These are phyloP conservation scores for Tulasnella calospora DNA, from an alignment of 768 basidiomycete genomes.

Conservation along the genomic window DNA sequence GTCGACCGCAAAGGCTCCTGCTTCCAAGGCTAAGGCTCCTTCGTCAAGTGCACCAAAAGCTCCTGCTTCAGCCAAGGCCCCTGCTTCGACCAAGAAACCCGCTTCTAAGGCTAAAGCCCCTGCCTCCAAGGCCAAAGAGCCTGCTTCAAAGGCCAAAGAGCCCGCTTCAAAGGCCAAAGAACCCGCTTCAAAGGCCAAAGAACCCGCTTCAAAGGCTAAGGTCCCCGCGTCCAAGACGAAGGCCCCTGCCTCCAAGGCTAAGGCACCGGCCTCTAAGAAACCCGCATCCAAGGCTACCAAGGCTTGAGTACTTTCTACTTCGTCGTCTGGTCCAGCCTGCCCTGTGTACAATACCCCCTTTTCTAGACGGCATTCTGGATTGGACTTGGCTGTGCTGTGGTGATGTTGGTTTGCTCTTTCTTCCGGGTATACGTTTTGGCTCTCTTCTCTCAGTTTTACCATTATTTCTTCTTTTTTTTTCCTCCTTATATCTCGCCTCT, in stretches of 20 bases:
- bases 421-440: not conserved
- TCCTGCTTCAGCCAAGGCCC: not conserved
- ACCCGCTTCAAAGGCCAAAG: not conserved
- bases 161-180: not conserved
- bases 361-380: not conserved
- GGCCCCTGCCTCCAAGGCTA: conserved; percentile 17
- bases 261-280: conserved; percentile 13
- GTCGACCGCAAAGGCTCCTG: not conserved
- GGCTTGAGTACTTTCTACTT: not conserved
- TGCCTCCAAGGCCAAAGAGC: conserved; percentile 3
- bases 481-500: not conserved
- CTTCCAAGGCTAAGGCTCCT: not conserved
- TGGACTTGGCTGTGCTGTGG: not conserved
- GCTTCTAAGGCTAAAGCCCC: not conserved
- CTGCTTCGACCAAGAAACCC: not conserved
- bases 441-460: not conserved
- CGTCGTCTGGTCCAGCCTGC: not conserved
- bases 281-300: conserved; percentile 10
- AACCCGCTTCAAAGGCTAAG: not conserved
- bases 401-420: not conserved
- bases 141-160: not conserved
- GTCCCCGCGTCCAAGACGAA: not conserved
- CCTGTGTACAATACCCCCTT: not conserved
- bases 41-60: conserved; percentile 1
- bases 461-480: not conserved